Base-by-base conservation (phyloP, 139 green algal genomes). In the Chlorella sp. region DNA sequence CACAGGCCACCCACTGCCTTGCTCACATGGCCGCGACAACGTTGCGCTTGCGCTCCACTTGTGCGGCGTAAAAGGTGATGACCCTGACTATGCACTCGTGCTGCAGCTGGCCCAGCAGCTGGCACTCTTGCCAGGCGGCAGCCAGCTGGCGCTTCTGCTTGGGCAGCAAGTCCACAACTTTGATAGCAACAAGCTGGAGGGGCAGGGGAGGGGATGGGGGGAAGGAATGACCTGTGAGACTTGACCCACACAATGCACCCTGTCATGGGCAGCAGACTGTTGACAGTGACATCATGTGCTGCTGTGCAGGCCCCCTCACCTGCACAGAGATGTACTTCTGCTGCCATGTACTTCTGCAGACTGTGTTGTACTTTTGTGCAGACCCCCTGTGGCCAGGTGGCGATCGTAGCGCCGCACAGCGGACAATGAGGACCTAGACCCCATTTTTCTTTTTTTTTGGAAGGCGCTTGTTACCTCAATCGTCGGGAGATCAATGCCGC, bases 111-210 rank as follows among this genome's bases (percentile, higher is more conserved):
- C 36, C 30, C 88, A 91, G 81, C 32, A 73, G 37, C 28, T 79
- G 69, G 86, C 82, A 91, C 85, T 91, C 89, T 15, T 48, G 78
- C 39, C 68, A 88, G 0, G 89, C 89, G 9, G n/a, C 40, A 53
- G n/a, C 81, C 64, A 89, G n/a, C 86, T 91, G 42, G 39, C 68
- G 79, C 22, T 34, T 77, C 85, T 90, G 64, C 68, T 73, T 60
- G 28, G 84, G 84, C 84, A 88, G 84, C 64, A 91, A n/a, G 68
- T 90, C 76, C 0, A 91, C 68, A 11, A 91, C 89, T 34, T 91
- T 91, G n/a, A 91, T 22, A 0, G 89, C 89, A 40, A 91, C 83
- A 7, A 64, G 42, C 66, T 89, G 80, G 2, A 32, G 60, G 24
- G 32, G 42, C 21, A 0, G 57, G 76, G 61, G 15, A 22, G 19